These are phyloP conservation scores for Starmerella stellata DNA, from an alignment of 805 yeast genomes.

Conservation along the genomic window DNA sequence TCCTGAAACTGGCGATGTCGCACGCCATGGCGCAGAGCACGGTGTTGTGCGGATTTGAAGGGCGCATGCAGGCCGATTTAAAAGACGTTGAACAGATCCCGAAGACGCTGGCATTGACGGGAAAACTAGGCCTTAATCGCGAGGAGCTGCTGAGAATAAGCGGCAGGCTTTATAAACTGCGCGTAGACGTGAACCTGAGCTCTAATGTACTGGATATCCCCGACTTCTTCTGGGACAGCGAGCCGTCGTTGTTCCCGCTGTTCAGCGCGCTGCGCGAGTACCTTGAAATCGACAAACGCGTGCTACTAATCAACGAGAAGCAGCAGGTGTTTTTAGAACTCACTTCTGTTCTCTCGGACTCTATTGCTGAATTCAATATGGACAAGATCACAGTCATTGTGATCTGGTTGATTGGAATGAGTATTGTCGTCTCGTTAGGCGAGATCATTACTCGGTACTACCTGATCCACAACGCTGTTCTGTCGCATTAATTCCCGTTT, in stretches of 20 bases:
- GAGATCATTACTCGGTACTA: slow-evolving; percentile 16
- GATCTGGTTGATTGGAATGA: slow-evolving; percentile 59
- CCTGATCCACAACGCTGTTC: not conserved
- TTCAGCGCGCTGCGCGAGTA: slow-evolving; percentile 81
- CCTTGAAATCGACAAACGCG: slow-evolving; percentile 85
- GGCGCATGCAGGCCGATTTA: slow-evolving; percentile 68
- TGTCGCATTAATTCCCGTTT: too few species aligned
- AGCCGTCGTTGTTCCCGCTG: slow-evolving; percentile 86
- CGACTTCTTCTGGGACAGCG: slow-evolving; percentile 85
- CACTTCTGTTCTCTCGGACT: slow-evolving; percentile 80
- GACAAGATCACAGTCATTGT: slow-evolving; percentile 82
- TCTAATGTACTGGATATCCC: slow-evolving; percentile 89
- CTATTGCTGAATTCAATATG: slow-evolving; percentile 84
- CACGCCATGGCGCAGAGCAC: slow-evolving; percentile 96
- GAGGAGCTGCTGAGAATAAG: slow-evolving; percentile 74
- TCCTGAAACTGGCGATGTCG: slow-evolving; percentile 79
- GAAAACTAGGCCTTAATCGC: slow-evolving; percentile 65
- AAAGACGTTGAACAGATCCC: slow-evolving; percentile 80
- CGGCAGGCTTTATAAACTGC: slow-evolving; percentile 70
- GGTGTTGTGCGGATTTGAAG: slow-evolving; percentile 75
- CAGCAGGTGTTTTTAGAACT: slow-evolving; percentile 88
- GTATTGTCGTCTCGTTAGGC: slow-evolving; percentile 38
- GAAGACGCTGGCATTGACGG: slow-evolving; percentile 74
- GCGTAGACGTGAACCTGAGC: slow-evolving; percentile 84
- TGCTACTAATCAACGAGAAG: slow-evolving; percentile 79